Conservation (phyloP, 495 filamentous ascomycete genomes). For the Sabuloglossum arenarium region DNA sequence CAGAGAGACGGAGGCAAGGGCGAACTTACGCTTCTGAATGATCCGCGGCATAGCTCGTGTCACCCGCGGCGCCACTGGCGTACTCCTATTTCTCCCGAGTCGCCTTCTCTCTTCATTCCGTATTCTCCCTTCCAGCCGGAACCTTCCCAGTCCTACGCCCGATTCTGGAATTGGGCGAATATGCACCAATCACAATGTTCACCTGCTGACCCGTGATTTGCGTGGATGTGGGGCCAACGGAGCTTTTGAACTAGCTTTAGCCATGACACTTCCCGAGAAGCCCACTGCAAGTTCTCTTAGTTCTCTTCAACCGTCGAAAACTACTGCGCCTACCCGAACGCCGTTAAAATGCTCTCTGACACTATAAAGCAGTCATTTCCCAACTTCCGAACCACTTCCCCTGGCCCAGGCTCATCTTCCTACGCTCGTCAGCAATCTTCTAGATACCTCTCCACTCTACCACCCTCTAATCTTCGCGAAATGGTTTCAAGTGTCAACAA, state of each 20-base stretch:
- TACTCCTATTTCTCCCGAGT: neutral
- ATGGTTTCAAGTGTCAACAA: conserved; percentile 6
- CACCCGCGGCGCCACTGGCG: neutral
- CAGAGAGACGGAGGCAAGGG: too few species aligned
- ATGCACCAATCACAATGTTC: neutral
- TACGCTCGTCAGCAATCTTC: conserved; percentile 3
- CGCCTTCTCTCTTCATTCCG: neutral
- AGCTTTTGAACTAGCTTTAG: neutral
- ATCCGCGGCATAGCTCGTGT: neutral
- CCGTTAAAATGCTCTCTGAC: neutral
- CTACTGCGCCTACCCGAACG: too few species aligned
- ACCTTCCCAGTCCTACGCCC: neutral
- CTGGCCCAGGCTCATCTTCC: neutral
- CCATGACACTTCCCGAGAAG: neutral
- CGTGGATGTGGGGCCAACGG: conserved; percentile 1
- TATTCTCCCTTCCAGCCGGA: neutral
- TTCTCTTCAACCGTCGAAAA: too few species aligned
- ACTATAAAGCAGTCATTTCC: neutral
- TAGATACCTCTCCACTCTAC: conserved; percentile 1
- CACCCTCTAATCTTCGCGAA: neutral
- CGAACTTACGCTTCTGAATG: neutral
- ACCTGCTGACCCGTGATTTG: neutral
- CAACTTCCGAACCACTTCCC: conserved; percentile 3
- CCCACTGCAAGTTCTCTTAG: neutral
- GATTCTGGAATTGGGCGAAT: neutral